Conservation (phyloP, 2,329 filamentous ascomycete species). For the Penicillium sp. region DNA sequence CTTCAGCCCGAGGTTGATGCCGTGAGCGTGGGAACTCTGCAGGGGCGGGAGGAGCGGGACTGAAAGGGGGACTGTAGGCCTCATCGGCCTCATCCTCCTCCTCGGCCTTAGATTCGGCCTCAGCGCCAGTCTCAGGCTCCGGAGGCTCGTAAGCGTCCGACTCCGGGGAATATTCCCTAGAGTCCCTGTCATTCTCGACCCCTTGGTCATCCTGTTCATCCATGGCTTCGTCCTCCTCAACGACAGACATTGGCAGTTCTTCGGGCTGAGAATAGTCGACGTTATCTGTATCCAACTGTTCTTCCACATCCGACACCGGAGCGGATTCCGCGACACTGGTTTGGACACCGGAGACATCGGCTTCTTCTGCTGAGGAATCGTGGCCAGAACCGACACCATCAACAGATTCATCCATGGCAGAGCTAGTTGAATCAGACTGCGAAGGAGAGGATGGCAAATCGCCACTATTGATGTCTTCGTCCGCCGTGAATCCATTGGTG, state of each 20-base stretch:
- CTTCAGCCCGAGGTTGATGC: conserved; percentile 22
- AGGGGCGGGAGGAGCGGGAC: conserved; percentile 32
- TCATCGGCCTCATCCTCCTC: conserved; percentile 24
- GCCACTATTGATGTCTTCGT: conserved; percentile 6
- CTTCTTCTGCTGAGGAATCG: conserved; percentile 16
- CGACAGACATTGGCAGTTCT: conserved; percentile 3
- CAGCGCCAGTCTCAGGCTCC: conserved; percentile 32
- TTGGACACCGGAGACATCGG: conserved; percentile 1
- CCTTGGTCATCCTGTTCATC: conserved; percentile 7
- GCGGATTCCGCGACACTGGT: neutral
- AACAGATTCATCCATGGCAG: conserved; percentile 40
- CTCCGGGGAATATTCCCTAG: conserved; percentile 29
- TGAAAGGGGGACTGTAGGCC: conserved; percentile 42
- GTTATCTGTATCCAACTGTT: conserved; percentile 5
- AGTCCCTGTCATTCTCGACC: conserved; percentile 8
- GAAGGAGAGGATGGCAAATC: conserved; percentile 22
- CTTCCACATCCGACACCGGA: neutral
- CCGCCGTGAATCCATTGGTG: conserved; percentile 11
- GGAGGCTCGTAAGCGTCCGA: conserved; percentile 58
- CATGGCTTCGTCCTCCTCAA: conserved; percentile 3
- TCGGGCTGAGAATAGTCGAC: conserved; percentile 6
- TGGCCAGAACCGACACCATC: conserved; percentile 20
- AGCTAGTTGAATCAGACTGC: conserved; percentile 28
- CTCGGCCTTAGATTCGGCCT: conserved; percentile 11
- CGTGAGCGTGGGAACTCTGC: conserved; percentile 20